Evolutionary conservation across 1,284 basidiomycete species (phyloP), one percentile per base, ranked within the genome.

Genomic region (Porphyrellus sp.): DNA sequence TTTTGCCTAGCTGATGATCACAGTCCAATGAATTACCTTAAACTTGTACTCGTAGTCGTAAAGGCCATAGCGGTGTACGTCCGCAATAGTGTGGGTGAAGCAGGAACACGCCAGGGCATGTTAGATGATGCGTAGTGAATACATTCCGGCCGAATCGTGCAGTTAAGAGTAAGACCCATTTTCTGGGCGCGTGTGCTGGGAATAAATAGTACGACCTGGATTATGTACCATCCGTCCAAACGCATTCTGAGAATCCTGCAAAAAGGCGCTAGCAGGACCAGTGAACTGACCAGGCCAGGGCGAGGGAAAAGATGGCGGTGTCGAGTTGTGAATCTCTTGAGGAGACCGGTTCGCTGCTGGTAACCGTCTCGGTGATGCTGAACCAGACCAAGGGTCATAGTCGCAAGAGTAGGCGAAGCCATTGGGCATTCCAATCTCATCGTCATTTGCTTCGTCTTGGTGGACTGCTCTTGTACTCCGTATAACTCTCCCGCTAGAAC

Each of bases 171-270:
- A 70, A 39, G 65, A 55, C 25, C 66, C 65, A 20, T 63, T 70
- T 55, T 72, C 67, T 30, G 58, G 50, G 40, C 56, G 71, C 39
- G 72, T 66, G 44, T 73, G 71, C 56, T 79, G 79, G 33, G 80
- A 78, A 63, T 82, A 82, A 58, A 82, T 81, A 28, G 80, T 82
- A 59, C 80, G 78, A 48, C 80, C 80, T 4, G 76, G 72, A 54
- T 79, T 77, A 61, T 75, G 73, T 49, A 58, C 63, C 31, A 65
- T 56, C 52, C 68, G 67, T 28, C 63, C 63, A 58, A 67, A 71
- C n/a, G 56, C 4, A 53, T n/a, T 49, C 55, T 64, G 63, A 35
- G 70, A 43, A 27, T 68, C 67, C 35, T 72, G 74, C 30, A 78
- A 63, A 52, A 77, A 76, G 4, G 74, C 76, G 39, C 76, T 78